A percentile compares a stretch with the other conserved stretches of the same genome.
Evolutionary conservation across 768 basidiomycete genomes (phyloP).

Genomic region (Leccinum longicurvipes): DNA sequence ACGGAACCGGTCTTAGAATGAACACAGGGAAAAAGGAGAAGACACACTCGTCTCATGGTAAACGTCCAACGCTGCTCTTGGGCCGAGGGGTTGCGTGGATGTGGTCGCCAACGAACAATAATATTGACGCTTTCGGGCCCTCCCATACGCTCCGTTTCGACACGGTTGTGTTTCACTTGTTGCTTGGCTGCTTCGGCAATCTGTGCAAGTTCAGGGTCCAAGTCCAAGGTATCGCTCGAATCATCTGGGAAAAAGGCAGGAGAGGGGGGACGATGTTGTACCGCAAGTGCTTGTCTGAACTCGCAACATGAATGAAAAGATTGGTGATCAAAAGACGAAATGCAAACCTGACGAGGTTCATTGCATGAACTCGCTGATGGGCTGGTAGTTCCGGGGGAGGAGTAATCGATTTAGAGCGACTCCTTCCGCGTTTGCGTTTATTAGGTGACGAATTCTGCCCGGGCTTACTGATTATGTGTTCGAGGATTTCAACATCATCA

Average conservation of each 20-base stretch:
- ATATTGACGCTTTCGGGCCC: conserved; percentile 43
- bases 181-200: conserved; percentile 45
- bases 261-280: conserved; percentile 41
- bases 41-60: conserved; percentile 54
- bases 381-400: conserved; percentile 64
- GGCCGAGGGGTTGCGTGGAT: conserved; percentile 49
- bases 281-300: conserved; percentile 47
- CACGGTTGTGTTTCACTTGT: conserved; percentile 25
- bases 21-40: neutral
- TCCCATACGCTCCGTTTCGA: conserved; percentile 27
- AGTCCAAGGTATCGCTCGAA: conserved; percentile 44
- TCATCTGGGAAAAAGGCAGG: conserved; percentile 44
- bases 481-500: conserved; percentile 41
- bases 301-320: conserved; percentile 2
- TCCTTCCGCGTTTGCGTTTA: conserved; percentile 47
- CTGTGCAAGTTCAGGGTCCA: conserved; percentile 61
- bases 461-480: conserved; percentile 27
- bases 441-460: conserved; percentile 24
- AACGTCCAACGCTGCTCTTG: conserved; percentile 46
- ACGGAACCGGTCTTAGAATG: neutral
- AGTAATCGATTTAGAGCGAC: conserved; percentile 70
- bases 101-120: conserved; percentile 61
- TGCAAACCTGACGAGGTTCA: conserved; percentile 57
- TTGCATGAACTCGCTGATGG: conserved; percentile 54
- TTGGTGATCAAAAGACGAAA: neutral